Evolutionary conservation across 2,329 filamentous ascomycete genomes (phyloP), one percentile per base, ranked within the genome.

Genomic region (Exophiala calicioides): DNA sequence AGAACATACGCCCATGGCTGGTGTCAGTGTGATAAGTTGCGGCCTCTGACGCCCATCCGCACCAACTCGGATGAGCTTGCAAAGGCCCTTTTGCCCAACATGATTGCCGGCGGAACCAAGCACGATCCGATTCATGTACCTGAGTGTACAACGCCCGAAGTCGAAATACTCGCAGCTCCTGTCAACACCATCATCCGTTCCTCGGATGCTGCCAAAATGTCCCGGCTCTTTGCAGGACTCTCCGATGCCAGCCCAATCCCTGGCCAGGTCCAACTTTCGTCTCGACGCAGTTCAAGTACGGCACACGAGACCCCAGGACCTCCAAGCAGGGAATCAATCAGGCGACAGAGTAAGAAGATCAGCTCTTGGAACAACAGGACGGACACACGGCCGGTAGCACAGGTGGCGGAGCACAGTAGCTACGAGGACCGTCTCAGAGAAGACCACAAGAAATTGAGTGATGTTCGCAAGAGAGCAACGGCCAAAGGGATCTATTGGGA

Each of bases 101-200:
- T 37, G 7, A 44, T 55, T 6, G 41, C 38, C 18, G 15, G 33
- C 16, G 47, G 43, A 19, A 44, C 44, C 8, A 26, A 26, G 15
- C n/a, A 34, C 4, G 44, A 48, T n/a, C 39, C 40, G 5, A 30
- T 52, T 10, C 40, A 48, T 40, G 10, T 45, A 9, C 30, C 47
- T 8, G 20, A 26, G 15, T 18, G 44, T 4, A 18, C 45, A 13
- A 40, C 39, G 10, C 40, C 44, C 18, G 47, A 47, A 26, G 20
- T 10, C n/a, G 47, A 54, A 16, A 16, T 54, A 15, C 16, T 54
- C 13, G 40, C 44, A n/a, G 23, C 44, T 23, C 53, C 49, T n/a
- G 53, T 56, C 46, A 56, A 56, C 30, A 53, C 49, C 10, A 53
- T 56, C 13, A 32, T 56, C 12, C 47, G 46, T 7, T 49, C 43